These are phyloP conservation scores for Fusarium devonianum DNA, from an alignment of 2,329 filamentous ascomycete species.

Conservation along the genomic window DNA sequence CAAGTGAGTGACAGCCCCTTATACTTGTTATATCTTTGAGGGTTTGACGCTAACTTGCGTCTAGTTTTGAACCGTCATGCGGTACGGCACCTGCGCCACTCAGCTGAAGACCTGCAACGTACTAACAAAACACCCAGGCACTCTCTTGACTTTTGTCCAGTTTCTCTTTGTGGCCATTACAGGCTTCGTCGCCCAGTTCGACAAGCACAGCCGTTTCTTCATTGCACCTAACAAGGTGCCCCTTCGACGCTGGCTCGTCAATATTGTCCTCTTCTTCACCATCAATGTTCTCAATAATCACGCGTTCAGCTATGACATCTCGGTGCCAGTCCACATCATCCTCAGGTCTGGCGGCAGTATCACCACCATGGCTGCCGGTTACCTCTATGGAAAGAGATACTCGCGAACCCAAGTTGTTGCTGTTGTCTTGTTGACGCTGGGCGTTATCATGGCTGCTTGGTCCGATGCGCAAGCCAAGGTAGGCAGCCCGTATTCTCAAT, in stretches of 20 bases:
- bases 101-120: neutral
- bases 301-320: conserved; percentile 96
- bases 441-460: conserved; percentile 87
- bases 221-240: conserved; percentile 82
- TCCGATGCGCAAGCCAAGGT: conserved; percentile 88
- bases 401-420: conserved; percentile 80
- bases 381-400: conserved; percentile 84
- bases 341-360: conserved; percentile 94
- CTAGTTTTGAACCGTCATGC: conserved; percentile 81
- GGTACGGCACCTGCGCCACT: conserved; percentile 58
- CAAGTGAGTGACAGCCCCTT: conserved; percentile 66
- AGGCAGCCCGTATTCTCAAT: conserved; percentile 42
- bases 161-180: conserved; percentile 83
- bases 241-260: conserved; percentile 82
- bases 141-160: conserved; percentile 87
- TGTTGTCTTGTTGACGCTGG: conserved; percentile 82
- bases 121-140: conserved; percentile 59
- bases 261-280: conserved; percentile 87
- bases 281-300: conserved; percentile 98
- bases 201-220: conserved; percentile 72
- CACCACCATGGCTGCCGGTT: conserved; percentile 92
- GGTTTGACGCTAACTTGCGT: conserved; percentile 18
- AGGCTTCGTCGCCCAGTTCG: conserved; percentile 79
- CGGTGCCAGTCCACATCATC: conserved; percentile 96
- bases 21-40: neutral